Evolutionary conservation across 306 rosid genomes (phyloP), one percentile per base, ranked within the genome.

Genomic region (Astragalus membranaceus): DNA sequence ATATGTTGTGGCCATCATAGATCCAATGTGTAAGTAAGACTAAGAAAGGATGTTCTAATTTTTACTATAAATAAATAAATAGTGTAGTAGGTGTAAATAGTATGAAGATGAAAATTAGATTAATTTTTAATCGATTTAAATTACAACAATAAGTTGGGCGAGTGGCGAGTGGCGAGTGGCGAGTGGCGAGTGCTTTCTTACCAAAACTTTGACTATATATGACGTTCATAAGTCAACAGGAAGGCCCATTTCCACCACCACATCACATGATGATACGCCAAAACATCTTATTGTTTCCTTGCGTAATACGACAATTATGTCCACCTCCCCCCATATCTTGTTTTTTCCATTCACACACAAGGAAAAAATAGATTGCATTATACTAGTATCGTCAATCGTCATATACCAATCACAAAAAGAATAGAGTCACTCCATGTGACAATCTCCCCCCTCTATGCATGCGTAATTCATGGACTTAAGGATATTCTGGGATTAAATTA

Each of bases 181-280:
- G n/a, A n/a, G n/a, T n/a, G n/a, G n/a, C n/a, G 2, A 6, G 37
- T 3, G 23, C 14, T 10, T 16, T 8, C 8, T 7, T 32, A 54
- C 29, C 54, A 77, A 53, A 10, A 71, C 32, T 58, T 75, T 55
- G 74, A 56, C 63, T 16, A 41, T 1, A 44, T 68, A 58, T 39
- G 64, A 55, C 12, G 36, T 42, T 11, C 62, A 14, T 42, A 55
- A 80, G 84, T 80, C 64, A 64, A 80, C 42, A 70, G 2, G 46
- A 36, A 30, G 30, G 44, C 53, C 10, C 23, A 36, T 44, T 26
- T 48, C 12, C 14, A 37, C 11, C 56, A 58, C 11, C 15, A 14
- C 67, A 67, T 32, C 64, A 76, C 70, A 59, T 68, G 75, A 68
- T 60, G 36, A 20, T 20, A 20, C 13, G 53, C 72, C 59, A 62